Base-by-base conservation (phyloP, 2,329 filamentous ascomycete species). In the Neophaeococcomyces aloes region DNA sequence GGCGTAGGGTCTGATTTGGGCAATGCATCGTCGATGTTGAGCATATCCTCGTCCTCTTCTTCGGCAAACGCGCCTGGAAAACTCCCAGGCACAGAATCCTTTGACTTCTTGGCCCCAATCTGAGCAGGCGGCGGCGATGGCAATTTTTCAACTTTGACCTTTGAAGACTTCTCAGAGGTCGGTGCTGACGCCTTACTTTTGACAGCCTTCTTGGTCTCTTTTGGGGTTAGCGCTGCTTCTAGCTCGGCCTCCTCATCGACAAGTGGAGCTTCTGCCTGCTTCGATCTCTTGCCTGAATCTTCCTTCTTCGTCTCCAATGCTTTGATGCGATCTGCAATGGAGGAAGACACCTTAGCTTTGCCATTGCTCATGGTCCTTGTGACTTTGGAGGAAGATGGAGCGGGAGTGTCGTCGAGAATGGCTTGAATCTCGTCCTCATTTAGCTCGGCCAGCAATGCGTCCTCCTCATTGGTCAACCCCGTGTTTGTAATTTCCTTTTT, bases 41-140 rank as follows among this genome's bases (percentile, higher is more conserved):
- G 61, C 17, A 62, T 49, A 29, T 59, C 59, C 29, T 65, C 57
- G 29, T 44, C 41, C 4, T 33, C 31, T 18, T 14, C 17, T 50
- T 68, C 68, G 29, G 70, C 68, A 50, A 72, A 61, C 21, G 53
- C 69, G 33, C 65, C 64, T 18, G 76, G 76, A 56, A 80, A 80
- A 48, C 72, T 73, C 44, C 76, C 77, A 32, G 76, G 75, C 4
- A 76, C 63, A 23, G 60, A 59, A 42, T 67, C 65, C 40, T 60
- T 62, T 8, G 58, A 59, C 17, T 54, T 61, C 61, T 56, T 65
- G n/a, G 17, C 8, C 14, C 34, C 29, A 18, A 25, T n/a, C 46
- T 57, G 60, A 56, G 54, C 51, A 25, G 56, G 53, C 33, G 60
- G 52, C 13, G 50, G 48, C 29, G 52, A 47, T 43, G 46, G 45